Conservation (phyloP, 345 rosid species). For the Triadica sebifera region DNA sequence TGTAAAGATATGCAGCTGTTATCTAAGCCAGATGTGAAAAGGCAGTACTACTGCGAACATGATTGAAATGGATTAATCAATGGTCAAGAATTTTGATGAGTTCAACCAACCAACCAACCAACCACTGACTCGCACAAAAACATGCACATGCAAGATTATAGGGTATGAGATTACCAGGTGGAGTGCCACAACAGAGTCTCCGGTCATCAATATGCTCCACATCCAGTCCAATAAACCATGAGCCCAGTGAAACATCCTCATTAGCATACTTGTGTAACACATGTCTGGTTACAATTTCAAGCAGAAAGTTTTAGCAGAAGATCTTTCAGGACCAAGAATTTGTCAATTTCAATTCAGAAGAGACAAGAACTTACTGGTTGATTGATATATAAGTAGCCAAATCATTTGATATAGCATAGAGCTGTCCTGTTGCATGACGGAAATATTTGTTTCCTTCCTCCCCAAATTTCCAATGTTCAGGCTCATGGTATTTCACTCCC, state of each 20-base stretch:
- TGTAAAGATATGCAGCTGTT: neutral
- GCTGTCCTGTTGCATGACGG: conserved; percentile 99
- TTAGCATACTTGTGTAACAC: conserved; percentile 82
- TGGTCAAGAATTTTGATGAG: neutral
- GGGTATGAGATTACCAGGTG: conserved; percentile 58
- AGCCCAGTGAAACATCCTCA: conserved; percentile 93
- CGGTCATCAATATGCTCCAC: conserved; percentile 94
- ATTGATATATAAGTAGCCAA: conserved; percentile 82
- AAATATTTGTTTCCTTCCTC: conserved; percentile 94
- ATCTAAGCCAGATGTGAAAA: neutral
- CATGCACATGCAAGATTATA: neutral
- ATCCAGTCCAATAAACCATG: conserved; percentile 97
- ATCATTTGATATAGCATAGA: conserved; percentile 83
- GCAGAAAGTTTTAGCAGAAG: conserved; percentile 1
- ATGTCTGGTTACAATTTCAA: conserved; percentile 46
- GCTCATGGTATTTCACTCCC: conserved; percentile 96
- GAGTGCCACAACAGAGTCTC: conserved; percentile 95
- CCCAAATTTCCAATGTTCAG: conserved; percentile 96
- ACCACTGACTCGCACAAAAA: too few species aligned
- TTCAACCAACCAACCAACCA: neutral
- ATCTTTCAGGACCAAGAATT: neutral
- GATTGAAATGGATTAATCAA: neutral
- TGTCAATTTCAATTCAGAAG: neutral
- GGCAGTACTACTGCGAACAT: neutral
- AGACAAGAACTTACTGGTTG: conserved; percentile 60